Percentiles rank a stretch among this genome's conserved stretches.
phyloP scores from a whole-genome alignment of 2,329 filamentous ascomycete genomes.

The Cercospora sp. region DNA sequence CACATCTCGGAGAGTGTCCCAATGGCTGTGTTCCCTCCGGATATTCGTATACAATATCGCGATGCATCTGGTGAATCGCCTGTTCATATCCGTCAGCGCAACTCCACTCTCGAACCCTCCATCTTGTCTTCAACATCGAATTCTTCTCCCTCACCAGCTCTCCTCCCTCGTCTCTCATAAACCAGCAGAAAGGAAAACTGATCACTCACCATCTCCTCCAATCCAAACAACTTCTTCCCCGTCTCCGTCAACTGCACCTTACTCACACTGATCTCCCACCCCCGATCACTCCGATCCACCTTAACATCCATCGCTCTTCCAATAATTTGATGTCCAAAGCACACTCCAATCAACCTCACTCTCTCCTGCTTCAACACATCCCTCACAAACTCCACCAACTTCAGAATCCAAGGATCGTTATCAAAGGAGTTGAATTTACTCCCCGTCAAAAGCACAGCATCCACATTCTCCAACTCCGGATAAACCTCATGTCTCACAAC shows the following conservation, averaged over 20 bases:
- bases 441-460: slow-evolving; percentile 81
- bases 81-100: slow-evolving; percentile 35
- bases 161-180: not conserved
- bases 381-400: slow-evolving; percentile 67
- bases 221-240: slow-evolving; percentile 71
- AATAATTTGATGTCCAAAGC: slow-evolving; percentile 86
- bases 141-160: too few relatives aligned
- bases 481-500: slow-evolving; percentile 69
- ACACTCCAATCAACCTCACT: slow-evolving; percentile 74
- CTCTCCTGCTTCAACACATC: slow-evolving; percentile 60
- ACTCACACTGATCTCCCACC: slow-evolving; percentile 81
- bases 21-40: slow-evolving; percentile 64
- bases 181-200: too few relatives aligned
- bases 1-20: slow-evolving; percentile 65
- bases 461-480: slow-evolving; percentile 70
- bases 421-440: slow-evolving; percentile 69
- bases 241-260: slow-evolving; percentile 66
- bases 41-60: slow-evolving; percentile 68
- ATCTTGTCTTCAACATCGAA: not conserved
- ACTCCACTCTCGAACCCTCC: not conserved
- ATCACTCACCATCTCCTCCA: slow-evolving; percentile 58
- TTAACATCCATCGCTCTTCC: slow-evolving; percentile 68
- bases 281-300: slow-evolving; percentile 65
- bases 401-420: slow-evolving; percentile 71
- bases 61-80: slow-evolving; percentile 83